phyloP scores from a whole-genome alignment of 805 yeast genomes.

The Candida quercuum region DNA sequence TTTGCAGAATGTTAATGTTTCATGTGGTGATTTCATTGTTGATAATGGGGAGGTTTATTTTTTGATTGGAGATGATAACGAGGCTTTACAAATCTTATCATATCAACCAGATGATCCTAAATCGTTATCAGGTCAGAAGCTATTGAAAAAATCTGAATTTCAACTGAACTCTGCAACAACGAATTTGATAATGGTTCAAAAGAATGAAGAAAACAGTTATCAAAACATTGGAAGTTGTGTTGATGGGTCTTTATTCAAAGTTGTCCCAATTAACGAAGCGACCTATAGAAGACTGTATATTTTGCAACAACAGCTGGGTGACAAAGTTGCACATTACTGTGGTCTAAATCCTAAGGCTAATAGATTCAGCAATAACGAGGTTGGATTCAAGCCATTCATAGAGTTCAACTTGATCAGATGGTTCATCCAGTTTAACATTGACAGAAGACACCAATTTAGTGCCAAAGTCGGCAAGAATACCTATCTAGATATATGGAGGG shows the following conservation, averaged over 20 bases:
- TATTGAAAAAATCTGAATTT: conserved; percentile 67
- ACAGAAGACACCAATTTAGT: conserved; percentile 47
- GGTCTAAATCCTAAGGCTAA: conserved; percentile 74
- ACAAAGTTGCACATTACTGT: conserved; percentile 64
- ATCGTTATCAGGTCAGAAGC: conserved; percentile 72
- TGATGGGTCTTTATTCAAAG: conserved; percentile 75
- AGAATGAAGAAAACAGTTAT: conserved; percentile 35
- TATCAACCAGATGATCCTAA: conserved; percentile 91
- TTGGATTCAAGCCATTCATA: conserved; percentile 54
- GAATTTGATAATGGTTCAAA: conserved; percentile 40
- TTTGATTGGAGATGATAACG: conserved; percentile 62
- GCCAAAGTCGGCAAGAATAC: conserved; percentile 54
- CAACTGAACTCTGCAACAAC: conserved; percentile 60
- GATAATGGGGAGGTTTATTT: conserved; percentile 65
- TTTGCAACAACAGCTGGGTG: conserved; percentile 81
- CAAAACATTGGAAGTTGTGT: conserved; percentile 66
- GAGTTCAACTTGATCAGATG: conserved; percentile 54
- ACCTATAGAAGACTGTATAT: conserved; percentile 77
- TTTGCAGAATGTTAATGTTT: conserved; percentile 52
- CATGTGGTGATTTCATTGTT: conserved; percentile 70
- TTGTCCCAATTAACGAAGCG: conserved; percentile 70
- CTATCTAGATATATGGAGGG: conserved; percentile 61
- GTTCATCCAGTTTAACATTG: conserved; percentile 52
- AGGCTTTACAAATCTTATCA: conserved; percentile 64
- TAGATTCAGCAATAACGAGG: conserved; percentile 27